Base-by-base conservation (phyloP, 805 yeast genomes). In the Lachancea lanzarotensis region DNA sequence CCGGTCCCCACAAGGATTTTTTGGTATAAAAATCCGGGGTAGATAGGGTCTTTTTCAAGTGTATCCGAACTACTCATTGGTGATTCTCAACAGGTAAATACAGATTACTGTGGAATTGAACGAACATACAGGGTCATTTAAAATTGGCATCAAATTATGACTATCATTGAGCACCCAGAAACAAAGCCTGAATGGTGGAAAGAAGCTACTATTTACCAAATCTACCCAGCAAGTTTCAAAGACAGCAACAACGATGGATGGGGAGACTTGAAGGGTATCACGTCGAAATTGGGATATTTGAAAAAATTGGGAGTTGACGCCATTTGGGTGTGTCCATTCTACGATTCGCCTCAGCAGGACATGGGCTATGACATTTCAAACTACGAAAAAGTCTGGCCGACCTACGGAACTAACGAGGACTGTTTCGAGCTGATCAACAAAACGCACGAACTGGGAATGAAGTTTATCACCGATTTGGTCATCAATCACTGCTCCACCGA, bases 291-390 rank as follows among this genome's bases (percentile, higher is more conserved):
- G 49, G 79, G 74, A 60, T 75, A 78, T 58, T 57, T 78, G 59
- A 70, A 74, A 55, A 59, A 56, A 17, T 60, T 76, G 30, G 80
- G 79, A 2, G 67, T 68, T 13, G 79, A 75, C 45, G 70, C 73
- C 15, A 63, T 78, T 34, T 78, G 82, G 82, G 59, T 77, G 42
- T 72, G 75, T 19, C 83, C 82, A 19, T 73, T 74, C 66, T 76
- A 69, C 61, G 77, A 74, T 50, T 73, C 79, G 2, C 82, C 82
- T 9, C 78, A 74, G 55, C 73, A 71, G 42, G 82, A 78, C 57
- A 77, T 78, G 82, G 83, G 83, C 3, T 78, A 78, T 55, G 82
- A 78, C 52, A 75, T 78, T 53, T 60, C 75, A 15, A 71, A 78
- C 59, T 78, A 78, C 59, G 69, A 74, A 57, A 69, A 60, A 19